A percentile compares a stretch with the other conserved stretches of the same genome.
Evolutionary conservation across 805 yeast species (phyloP).

Genomic region (Metschnikowia kofuensis): DNA sequence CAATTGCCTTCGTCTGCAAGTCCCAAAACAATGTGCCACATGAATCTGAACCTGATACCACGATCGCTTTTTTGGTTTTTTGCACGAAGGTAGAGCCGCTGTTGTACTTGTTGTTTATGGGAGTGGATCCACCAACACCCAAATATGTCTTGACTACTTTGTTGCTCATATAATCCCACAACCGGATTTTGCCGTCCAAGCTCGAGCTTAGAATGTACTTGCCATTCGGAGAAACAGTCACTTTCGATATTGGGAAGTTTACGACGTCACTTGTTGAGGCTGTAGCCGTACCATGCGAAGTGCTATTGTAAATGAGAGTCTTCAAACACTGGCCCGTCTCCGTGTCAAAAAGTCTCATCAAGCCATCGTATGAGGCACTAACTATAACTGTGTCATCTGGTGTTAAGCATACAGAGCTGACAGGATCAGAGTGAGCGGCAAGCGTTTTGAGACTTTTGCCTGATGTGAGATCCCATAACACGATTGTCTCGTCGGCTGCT

Average conservation of each 20-base stretch:
- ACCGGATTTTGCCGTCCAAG: slow-evolving; percentile 69
- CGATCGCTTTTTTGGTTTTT: slow-evolving; percentile 31
- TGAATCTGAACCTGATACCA: slow-evolving; percentile 61
- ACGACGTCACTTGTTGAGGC: slow-evolving; percentile 50
- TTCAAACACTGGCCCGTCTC: slow-evolving; percentile 88
- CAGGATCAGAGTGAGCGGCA: slow-evolving; percentile 92
- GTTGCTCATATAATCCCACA: slow-evolving; percentile 87
- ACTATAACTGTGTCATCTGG: slow-evolving; percentile 79
- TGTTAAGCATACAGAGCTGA: slow-evolving; percentile 69
- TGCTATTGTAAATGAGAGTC: slow-evolving; percentile 74
- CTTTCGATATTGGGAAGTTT: slow-evolving; percentile 70
- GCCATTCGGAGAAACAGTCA: slow-evolving; percentile 76
- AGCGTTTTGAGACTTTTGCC: slow-evolving; percentile 74
- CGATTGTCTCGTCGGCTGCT: slow-evolving; percentile 84
- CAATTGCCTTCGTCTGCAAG: slow-evolving; percentile 55
- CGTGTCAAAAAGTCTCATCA: slow-evolving; percentile 84
- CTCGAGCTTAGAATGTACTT: slow-evolving; percentile 74
- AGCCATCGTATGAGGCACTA: slow-evolving; percentile 88
- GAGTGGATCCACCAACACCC: slow-evolving; percentile 24
- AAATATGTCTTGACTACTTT: slow-evolving; percentile 71
- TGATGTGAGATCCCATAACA: slow-evolving; percentile 80
- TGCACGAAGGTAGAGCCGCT: slow-evolving; percentile 53
- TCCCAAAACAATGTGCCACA: slow-evolving; percentile 63
- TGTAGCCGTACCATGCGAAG: slow-evolving; percentile 57
- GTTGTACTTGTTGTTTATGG: slow-evolving; percentile 50